Evolutionary conservation across 2,329 filamentous ascomycete species (phyloP).

Genomic region (Xylaria sp.): DNA sequence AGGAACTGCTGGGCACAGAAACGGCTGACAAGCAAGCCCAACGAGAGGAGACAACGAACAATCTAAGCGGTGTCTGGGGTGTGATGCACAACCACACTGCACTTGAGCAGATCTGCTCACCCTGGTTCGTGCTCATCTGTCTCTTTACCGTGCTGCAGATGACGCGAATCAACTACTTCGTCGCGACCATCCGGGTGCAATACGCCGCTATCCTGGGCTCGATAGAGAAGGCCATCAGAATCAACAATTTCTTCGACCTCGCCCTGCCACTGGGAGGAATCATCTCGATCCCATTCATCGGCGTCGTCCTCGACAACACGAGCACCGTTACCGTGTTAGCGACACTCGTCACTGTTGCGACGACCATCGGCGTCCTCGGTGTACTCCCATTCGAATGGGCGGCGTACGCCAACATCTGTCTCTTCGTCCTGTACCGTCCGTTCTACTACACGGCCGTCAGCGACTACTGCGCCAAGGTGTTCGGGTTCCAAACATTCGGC

Average conservation of each 20-base stretch:
- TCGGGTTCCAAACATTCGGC: slow-evolving; percentile 90
- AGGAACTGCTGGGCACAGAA: slow-evolving; percentile 74
- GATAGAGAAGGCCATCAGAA: slow-evolving; percentile 67
- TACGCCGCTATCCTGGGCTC: slow-evolving; percentile 80
- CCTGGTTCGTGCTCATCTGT: slow-evolving; percentile 87
- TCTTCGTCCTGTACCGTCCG: slow-evolving; percentile 87
- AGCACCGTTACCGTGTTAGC: slow-evolving; percentile 77
- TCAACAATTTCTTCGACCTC: slow-evolving; percentile 90
- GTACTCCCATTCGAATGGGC: slow-evolving; percentile 75
- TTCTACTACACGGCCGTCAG: slow-evolving; percentile 93
- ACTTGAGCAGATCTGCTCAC: slow-evolving; percentile 77
- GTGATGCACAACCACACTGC: slow-evolving; percentile 81
- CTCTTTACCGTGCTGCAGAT: slow-evolving; percentile 82
- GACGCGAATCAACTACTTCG: slow-evolving; percentile 91
- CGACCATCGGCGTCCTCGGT: slow-evolving; percentile 80
- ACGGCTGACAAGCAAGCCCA: slow-evolving; percentile 71
- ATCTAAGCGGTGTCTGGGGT: slow-evolving; percentile 84
- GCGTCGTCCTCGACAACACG: slow-evolving; percentile 79
- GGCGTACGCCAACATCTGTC: slow-evolving; percentile 78
- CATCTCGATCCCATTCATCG: slow-evolving; percentile 87
- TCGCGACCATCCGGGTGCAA: slow-evolving; percentile 85
- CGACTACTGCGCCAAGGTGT: slow-evolving; percentile 91
- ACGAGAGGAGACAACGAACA: slow-evolving; percentile 76
- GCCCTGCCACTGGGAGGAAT: slow-evolving; percentile 85
- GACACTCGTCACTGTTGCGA: slow-evolving; percentile 76